phyloP scores from a whole-genome alignment of 2,329 filamentous ascomycete genomes.

The Triangularia verruculosa region DNA sequence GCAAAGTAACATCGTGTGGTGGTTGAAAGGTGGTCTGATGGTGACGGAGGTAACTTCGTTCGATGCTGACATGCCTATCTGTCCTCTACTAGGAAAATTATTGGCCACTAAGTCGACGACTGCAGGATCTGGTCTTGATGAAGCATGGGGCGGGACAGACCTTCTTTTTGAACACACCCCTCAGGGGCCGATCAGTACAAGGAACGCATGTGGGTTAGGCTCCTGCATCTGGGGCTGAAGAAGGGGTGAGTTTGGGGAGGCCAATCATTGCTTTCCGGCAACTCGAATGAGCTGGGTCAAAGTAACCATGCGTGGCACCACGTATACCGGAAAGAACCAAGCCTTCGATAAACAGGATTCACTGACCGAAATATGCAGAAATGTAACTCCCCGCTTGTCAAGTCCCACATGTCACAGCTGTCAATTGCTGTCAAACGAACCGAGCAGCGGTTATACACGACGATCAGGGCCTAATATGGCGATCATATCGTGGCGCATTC shows the following conservation, averaged over 20 bases:
- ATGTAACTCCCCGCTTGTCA: background rate
- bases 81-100: background rate
- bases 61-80: background rate
- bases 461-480: background rate
- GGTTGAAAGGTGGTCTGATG: background rate
- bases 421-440: background rate
- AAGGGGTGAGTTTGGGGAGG: background rate
- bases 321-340: background rate
- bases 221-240: background rate
- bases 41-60: background rate
- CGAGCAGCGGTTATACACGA: background rate
- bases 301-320: background rate
- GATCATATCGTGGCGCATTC: background rate
- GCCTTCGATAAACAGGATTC: background rate
- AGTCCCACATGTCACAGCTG: background rate
- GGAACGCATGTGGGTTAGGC: background rate
- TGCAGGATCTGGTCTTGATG: conserved; percentile 1
- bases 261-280: background rate
- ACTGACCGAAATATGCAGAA: background rate
- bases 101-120: background rate
- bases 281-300: background rate
- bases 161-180: background rate
- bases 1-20: background rate
- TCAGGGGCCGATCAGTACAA: background rate
- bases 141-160: background rate